Conservation (phyloP, 169 alveolate species). For the Plasmodium vivax region DNA sequence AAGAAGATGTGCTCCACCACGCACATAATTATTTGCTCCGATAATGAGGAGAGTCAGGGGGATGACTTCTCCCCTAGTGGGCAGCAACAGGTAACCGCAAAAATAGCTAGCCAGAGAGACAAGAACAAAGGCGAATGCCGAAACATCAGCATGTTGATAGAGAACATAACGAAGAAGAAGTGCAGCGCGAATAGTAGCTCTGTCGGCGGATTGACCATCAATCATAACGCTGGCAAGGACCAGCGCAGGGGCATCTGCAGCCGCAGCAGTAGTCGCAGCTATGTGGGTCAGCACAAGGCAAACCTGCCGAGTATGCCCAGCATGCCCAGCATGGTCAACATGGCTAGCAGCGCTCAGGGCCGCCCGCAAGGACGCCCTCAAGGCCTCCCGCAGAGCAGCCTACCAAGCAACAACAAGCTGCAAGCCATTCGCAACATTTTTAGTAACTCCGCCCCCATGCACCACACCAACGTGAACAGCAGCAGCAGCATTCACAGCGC, state of each 20-base stretch:
- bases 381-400: background rate
- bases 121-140: background rate
- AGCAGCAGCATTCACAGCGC: background rate
- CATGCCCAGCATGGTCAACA: background rate
- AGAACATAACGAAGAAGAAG: slow-evolving; percentile 14
- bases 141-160: slow-evolving; percentile 17
- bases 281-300: background rate
- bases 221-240: background rate
- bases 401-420: background rate
- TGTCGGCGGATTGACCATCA: background rate
- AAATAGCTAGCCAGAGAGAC: background rate
- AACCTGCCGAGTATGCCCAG: background rate
- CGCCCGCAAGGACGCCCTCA: background rate
- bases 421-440: background rate
- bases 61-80: background rate
- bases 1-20: background rate
- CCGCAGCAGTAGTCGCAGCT: background rate
- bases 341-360: background rate
- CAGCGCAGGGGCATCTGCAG: background rate
- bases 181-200: background rate
- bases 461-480: background rate
- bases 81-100: background rate
- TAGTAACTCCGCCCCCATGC: background rate
- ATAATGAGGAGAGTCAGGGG: slow-evolving; percentile 18
- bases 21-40: slow-evolving; percentile 29